Conservation (phyloP, 192 early-diverging fungal species). For the Martensiomyces pterosporus region DNA sequence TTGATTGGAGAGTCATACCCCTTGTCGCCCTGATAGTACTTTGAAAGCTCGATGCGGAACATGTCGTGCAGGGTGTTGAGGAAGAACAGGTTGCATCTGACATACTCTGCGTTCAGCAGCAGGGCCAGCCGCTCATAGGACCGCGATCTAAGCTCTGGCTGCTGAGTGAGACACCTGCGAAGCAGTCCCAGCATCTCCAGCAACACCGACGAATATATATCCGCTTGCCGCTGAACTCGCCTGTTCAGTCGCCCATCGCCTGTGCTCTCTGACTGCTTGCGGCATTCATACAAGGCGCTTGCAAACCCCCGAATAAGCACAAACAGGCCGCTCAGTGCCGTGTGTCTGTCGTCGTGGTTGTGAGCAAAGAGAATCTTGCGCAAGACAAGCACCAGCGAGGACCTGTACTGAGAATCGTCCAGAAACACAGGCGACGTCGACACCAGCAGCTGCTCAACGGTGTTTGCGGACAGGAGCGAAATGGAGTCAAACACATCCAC, state of each 20-base stretch:
- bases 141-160: slow-evolving; percentile 54
- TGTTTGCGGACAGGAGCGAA: slow-evolving; percentile 51
- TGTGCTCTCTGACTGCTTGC: slow-evolving; percentile 7
- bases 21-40: slow-evolving; percentile 35
- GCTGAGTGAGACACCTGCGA: slow-evolving; percentile 66
- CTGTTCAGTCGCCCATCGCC: not conserved
- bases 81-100: slow-evolving; percentile 10
- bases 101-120: slow-evolving; percentile 35
- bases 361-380: slow-evolving; percentile 67
- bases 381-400: slow-evolving; percentile 63
- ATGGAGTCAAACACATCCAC: slow-evolving; percentile 65
- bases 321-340: slow-evolving; percentile 61
- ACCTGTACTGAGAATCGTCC: slow-evolving; percentile 53
- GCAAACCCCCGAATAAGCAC: slow-evolving; percentile 44
- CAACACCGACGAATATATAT: slow-evolving; percentile 18
- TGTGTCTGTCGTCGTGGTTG: slow-evolving; percentile 56
- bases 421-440: slow-evolving; percentile 56
- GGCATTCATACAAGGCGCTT: slow-evolving; percentile 7
- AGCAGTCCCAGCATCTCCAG: slow-evolving; percentile 53
- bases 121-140: slow-evolving; percentile 56
- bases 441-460: slow-evolving; percentile 53
- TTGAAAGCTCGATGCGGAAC: slow-evolving; percentile 43
- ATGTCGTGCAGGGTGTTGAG: slow-evolving; percentile 20
- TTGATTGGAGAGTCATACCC: slow-evolving; percentile 16
- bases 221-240: slow-evolving; percentile 4